phyloP scores from a whole-genome alignment of 2,329 filamentous ascomycete species.

The Dendryphion nanum region DNA sequence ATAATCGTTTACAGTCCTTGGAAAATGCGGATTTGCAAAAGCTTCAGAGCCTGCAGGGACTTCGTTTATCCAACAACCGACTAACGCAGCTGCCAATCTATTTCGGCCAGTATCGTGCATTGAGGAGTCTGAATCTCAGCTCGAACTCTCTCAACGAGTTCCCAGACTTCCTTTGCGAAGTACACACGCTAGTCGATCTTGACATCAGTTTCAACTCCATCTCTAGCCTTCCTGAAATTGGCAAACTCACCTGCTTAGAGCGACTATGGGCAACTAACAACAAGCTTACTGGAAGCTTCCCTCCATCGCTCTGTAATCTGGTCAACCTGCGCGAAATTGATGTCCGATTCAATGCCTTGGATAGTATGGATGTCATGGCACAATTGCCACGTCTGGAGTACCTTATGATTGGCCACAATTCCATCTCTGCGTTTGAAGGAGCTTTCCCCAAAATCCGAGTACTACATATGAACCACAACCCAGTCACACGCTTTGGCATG shows the following conservation, averaged over 20 bases:
- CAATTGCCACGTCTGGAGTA: conserved; percentile 83
- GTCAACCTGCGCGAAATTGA: conserved; percentile 84
- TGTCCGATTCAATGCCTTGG: conserved; percentile 87
- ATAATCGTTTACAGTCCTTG: conserved; percentile 85
- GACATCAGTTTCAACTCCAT: conserved; percentile 98
- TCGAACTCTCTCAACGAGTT: conserved; percentile 89
- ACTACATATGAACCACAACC: conserved; percentile 89
- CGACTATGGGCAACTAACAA: conserved; percentile 96
- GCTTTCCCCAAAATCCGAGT: conserved; percentile 82
- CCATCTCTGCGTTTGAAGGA: conserved; percentile 84
- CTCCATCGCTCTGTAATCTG: conserved; percentile 69
- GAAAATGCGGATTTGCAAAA: conserved; percentile 79
- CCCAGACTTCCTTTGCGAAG: conserved; percentile 77
- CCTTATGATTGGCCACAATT: conserved; percentile 87
- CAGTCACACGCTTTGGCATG: conserved; percentile 90
- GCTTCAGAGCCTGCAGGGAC: conserved; percentile 74
- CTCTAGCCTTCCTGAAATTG: conserved; percentile 73
- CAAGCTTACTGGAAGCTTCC: conserved; percentile 72
- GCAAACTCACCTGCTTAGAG: conserved; percentile 75
- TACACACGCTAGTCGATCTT: conserved; percentile 83
- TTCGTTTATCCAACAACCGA: conserved; percentile 93
- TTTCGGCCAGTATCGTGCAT: conserved; percentile 74
- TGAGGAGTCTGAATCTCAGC: conserved; percentile 85
- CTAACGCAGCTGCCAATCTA: conserved; percentile 75
- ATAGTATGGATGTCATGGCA: conserved; percentile 83